Evolutionary conservation across 257 asterid genomes (phyloP), one percentile per base, ranked within the genome.

Genomic region (Verbena officinalis): DNA sequence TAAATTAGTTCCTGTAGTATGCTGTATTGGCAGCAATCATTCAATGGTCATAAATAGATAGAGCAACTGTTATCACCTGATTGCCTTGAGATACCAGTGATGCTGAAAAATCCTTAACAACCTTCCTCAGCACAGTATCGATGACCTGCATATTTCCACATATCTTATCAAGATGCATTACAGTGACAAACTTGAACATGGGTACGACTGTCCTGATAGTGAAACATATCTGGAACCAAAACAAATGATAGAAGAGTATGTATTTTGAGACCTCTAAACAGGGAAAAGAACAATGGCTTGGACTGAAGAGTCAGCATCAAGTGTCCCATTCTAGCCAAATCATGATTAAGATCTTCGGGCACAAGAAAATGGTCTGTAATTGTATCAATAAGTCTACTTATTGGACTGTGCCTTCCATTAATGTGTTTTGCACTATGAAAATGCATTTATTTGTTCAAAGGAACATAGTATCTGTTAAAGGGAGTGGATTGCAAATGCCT

Each of bases 21-120:
- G 55, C 11, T 45, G 42, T 36, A 44, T 45, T 30, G 44, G 56
- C 48, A 64, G 65, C 67, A 55, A 42, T 9, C 50, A 39, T 30
- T 64, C n/a, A 45, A 66, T 36, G 5, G 19, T 22, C 54, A 16
- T 56, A 50, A 63, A 12, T 46, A 46, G 17, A 44, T 15, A 7
- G 21, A 3, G 17, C 21, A 39, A 5, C 17, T 51, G 64, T 5
- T 2, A 56, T 55, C 75, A 88, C 98, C 98, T 86, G 96, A 75
- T 82, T 78, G 73, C 98, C 80, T 72, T 84, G 89, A 64, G 96
- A 81, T 31, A 71, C 77, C 79, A 86, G 64, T 70, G 81, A 65
- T 38, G 84, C 76, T 2, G 98, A 76, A 74, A 91, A 91, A 79
- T 88, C 93, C 79, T 86, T 86, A 30, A 84, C 85, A 54, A 86